phyloP scores from a whole-genome alignment of 2,329 filamentous ascomycete species.

The Blastomyces silverae region DNA sequence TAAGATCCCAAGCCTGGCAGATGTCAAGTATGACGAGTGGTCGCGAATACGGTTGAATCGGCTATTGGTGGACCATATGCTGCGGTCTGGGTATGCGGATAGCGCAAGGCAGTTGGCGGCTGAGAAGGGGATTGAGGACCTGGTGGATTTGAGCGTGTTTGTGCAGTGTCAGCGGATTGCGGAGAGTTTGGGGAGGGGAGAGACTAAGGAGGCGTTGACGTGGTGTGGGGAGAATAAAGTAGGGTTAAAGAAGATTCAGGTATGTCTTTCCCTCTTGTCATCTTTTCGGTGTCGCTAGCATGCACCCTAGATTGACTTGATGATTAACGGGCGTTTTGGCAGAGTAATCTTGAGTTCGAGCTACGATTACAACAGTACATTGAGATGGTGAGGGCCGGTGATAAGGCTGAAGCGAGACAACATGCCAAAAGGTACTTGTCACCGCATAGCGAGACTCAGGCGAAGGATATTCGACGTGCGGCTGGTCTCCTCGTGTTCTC shows the following conservation, averaged over 20 bases:
- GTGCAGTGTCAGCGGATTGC: constrained; percentile 72
- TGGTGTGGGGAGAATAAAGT: constrained; percentile 96
- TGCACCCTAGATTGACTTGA: background rate
- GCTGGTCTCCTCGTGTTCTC: constrained; percentile 74
- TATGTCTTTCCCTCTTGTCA: constrained; percentile 39
- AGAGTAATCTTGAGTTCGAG: constrained; percentile 86
- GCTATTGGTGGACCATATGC: constrained; percentile 83
- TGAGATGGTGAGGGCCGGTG: constrained; percentile 68
- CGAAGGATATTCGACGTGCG: constrained; percentile 62
- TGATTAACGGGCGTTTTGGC: background rate
- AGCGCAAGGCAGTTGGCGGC: constrained; percentile 68
- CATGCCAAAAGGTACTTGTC: constrained; percentile 79
- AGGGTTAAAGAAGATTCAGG: constrained; percentile 78
- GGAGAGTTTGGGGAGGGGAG: constrained; percentile 61
- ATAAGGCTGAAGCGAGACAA: constrained; percentile 62
- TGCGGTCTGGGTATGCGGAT: constrained; percentile 73
- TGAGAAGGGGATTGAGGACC: constrained; percentile 66
- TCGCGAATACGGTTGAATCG: constrained; percentile 72
- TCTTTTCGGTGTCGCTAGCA: background rate
- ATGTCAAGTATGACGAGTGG: constrained; percentile 93
- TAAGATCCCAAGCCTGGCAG: constrained; percentile 69
- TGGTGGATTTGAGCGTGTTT: constrained; percentile 88
- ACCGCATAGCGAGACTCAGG: constrained; percentile 61
- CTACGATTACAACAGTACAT: constrained; percentile 92
- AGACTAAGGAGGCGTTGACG: constrained; percentile 68